Conservation (phyloP, 768 basidiomycete genomes). For the Rhizopogon vinicolor region DNA sequence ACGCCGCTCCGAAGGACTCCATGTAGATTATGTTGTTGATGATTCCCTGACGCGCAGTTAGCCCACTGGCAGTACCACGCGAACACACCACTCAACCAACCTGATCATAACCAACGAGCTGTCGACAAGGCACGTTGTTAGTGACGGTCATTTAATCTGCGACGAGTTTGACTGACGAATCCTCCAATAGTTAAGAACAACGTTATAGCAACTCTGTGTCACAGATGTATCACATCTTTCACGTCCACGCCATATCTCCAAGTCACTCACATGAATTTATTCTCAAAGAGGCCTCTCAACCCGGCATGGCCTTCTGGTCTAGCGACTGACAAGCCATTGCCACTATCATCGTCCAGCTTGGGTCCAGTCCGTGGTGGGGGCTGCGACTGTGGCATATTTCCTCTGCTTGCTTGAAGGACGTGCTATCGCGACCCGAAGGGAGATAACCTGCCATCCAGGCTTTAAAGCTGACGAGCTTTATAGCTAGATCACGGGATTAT, state of each 20-base stretch:
- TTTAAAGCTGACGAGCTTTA: background rate
- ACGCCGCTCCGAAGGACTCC: conserved; percentile 1
- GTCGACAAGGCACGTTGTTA: no score
- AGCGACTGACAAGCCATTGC: conserved; percentile 7
- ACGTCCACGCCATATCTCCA: background rate
- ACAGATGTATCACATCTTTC: background rate
- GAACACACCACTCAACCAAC: background rate
- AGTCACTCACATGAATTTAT: conserved; percentile 19
- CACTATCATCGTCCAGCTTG: background rate
- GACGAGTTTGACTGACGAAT: conserved; percentile 18
- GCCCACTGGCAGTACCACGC: background rate
- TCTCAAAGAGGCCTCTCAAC: conserved; percentile 24
- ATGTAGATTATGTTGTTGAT: background rate
- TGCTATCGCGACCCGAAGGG: no score
- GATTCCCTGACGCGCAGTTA: background rate
- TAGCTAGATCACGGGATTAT: background rate
- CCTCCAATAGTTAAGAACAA: conserved; percentile 27
- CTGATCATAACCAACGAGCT: background rate
- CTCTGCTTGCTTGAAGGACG: background rate
- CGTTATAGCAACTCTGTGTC: conserved; percentile 23
- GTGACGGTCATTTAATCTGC: background rate
- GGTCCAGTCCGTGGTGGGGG: no score
- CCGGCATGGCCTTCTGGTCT: conserved; percentile 17
- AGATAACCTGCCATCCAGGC: background rate
- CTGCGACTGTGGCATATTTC: background rate